Evolutionary conservation across 169 alveolate species (phyloP), one percentile per base, ranked within the genome.

Genomic region (Cryptosporidium sp.): DNA sequence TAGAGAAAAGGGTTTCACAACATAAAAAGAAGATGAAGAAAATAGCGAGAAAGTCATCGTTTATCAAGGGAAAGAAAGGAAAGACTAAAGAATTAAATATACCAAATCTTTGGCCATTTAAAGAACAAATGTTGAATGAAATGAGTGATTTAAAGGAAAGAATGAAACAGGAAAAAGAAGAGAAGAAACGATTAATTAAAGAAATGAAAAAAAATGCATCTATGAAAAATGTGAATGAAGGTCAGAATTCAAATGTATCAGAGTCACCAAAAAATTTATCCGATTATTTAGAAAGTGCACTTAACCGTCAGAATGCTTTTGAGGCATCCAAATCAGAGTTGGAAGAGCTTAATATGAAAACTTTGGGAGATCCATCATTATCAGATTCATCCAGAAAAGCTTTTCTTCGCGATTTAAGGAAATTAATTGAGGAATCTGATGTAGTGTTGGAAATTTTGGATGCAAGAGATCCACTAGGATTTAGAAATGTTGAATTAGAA

Each of bases 401-500:
- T 12, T 94, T 91, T 71, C 69, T 89, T 29, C 93, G 94, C 70
- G 96, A 93, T 45, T 73, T 95, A 48, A 94, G 95, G 50, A 93
- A 92, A 71, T 95, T 96, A 43, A 92, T 96, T 59, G 97, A 96
- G 55, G 93, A 93, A 33, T 91, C 98, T 12, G 98, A 96, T 91
- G 96, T 96, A 71, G 85, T 96, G 35, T 74, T 96, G 52, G 96
- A 96, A 67, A 97, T 96, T 3, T 92, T 97, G 55, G 99, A 97
- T 92, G 97, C 98, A 3, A 92, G 99, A 92, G 98, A 96, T 85
- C 99, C 99, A 18, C 73, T 92, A 55, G 96, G 96, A 31, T 96
- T 95, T 89, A 95, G 98, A 86, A 92, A 95, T 70, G 84, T 86
- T 73, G 96, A 94, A 71, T 84, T 97, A 52, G 99, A 97, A 91